Evolutionary conservation across 2,329 filamentous ascomycete genomes (phyloP), one percentile per base, ranked within the genome.

Genomic region (Colletotrichum tropicicola): DNA sequence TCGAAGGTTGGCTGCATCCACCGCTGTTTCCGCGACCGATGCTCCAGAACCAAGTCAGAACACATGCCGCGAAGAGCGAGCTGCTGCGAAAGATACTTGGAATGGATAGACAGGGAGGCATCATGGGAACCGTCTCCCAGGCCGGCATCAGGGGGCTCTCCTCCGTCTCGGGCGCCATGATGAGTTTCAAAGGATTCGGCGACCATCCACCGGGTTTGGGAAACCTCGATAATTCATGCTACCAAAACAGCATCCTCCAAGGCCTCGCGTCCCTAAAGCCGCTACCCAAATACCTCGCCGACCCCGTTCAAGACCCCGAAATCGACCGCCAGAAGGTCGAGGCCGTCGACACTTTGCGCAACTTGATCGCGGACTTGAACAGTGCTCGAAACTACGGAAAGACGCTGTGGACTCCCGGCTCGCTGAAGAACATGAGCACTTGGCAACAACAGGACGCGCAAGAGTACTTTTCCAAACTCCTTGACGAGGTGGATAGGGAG

Each of bases 401-500:
- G 71, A 91, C 90, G 19, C 82, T 98, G 13, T 97, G 93, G 93
- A 94, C 94, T 6, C 92, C 93, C 0, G 81, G 86, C 1, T 88
- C 91, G 58, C 81, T 98, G 47, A 97, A 97, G 78, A 94, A 90
- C 9, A 97, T 98, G 91, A 95, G 91, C 77, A 97, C 92, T 28
- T 97, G 92, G 88, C 92, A 97, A 70, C 96, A 98, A 75, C 96
- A 99, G 78, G 96, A 99, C 78, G 96, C 96, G 5, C 96, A 98
- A 74, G 96, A 99, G 77, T 99, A 98, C 76, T 98, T 92, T 72
- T 95, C 93, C 15, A 97, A 95, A 72, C 85, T 99, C 13, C 78
- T 98, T 49, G 93, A 95, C 69, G 90, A 94, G 70, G 83, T 97
- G 27, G 93, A 98, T 72, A 91, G 91, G 72, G 93, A 97, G 73